Evolutionary conservation across 2,329 filamentous ascomycete species (phyloP).

Genomic region (Paraphoma sp.): DNA sequence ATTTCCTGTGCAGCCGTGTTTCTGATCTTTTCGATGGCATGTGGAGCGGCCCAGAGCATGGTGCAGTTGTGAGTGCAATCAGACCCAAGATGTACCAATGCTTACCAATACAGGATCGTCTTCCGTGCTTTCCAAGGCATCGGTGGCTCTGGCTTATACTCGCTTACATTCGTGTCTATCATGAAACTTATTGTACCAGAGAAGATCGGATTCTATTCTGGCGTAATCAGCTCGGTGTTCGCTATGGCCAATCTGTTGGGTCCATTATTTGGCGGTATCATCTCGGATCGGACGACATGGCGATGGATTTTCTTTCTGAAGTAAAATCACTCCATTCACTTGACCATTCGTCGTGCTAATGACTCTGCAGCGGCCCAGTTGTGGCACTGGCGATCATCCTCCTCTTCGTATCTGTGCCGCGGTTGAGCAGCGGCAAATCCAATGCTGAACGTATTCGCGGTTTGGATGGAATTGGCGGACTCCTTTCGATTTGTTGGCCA

Average conservation of each 20-base stretch:
- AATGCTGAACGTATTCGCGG: conserved; percentile 32
- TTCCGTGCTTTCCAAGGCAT: conserved; percentile 53
- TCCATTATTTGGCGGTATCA: conserved; percentile 54
- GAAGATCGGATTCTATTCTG: conserved; percentile 44
- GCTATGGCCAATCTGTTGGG: conserved; percentile 52
- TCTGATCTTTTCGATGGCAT: conserved; percentile 41
- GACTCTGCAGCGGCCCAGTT: conserved; percentile 27
- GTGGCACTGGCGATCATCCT: conserved; percentile 27
- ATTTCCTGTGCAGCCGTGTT: conserved; percentile 33
- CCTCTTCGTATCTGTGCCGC: conserved; percentile 37
- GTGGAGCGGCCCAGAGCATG: conserved; percentile 37
- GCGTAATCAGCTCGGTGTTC: conserved; percentile 46
- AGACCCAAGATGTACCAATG: conserved; percentile 2
- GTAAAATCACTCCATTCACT: conserved; percentile 26
- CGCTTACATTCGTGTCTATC: conserved; percentile 47
- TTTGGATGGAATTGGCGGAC: conserved; percentile 37
- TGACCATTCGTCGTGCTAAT: conserved; percentile 2
- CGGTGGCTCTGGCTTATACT: conserved; percentile 57
- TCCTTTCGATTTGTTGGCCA: conserved; percentile 38
- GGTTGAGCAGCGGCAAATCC: conserved; percentile 30
- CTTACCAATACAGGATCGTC: conserved; percentile 35
- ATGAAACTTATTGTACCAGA: conserved; percentile 38
- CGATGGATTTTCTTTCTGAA: conserved; percentile 59
- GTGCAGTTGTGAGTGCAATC: conserved; percentile 26
- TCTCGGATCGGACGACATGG: conserved; percentile 51